Conservation (phyloP, 2,329 filamentous ascomycete genomes). For the Calonectria pseudoreteaudii region DNA sequence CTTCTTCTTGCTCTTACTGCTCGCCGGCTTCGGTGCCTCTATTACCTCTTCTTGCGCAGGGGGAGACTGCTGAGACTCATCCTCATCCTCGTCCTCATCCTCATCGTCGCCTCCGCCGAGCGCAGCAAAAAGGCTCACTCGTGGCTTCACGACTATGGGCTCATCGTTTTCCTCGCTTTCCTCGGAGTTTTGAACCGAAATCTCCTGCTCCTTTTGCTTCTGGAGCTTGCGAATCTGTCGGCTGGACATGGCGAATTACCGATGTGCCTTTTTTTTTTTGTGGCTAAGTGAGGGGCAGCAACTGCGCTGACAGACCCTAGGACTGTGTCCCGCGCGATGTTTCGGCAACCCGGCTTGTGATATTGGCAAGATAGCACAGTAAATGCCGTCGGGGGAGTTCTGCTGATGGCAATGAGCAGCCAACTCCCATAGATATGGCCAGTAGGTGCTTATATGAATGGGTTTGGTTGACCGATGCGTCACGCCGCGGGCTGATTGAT, state of each 20-base stretch:
- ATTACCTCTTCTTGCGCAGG: conserved; percentile 31
- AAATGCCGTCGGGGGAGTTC: neutral
- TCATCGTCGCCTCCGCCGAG: conserved; percentile 58
- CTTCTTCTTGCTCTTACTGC: conserved; percentile 46
- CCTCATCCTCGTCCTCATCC: conserved; percentile 48
- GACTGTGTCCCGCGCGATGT: neutral
- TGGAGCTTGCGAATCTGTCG: conserved; percentile 65
- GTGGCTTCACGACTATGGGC: conserved; percentile 51
- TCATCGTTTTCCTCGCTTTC: conserved; percentile 47
- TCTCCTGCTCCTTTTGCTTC: conserved; percentile 53
- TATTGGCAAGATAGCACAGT: neutral
- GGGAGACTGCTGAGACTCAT: conserved; percentile 26
- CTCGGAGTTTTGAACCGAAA: conserved; percentile 31
- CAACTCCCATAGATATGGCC: neutral
- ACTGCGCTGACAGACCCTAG: neutral
- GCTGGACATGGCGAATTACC: conserved; percentile 58
- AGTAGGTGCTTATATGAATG: neutral
- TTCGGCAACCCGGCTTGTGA: neutral
- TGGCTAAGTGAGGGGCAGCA: conserved; percentile 26
- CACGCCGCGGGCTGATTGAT: conserved; percentile 34
- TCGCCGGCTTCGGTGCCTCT: conserved; percentile 32
- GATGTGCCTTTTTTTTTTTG: conserved; percentile 11
- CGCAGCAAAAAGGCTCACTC: conserved; percentile 64
- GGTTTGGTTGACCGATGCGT: conserved; percentile 30
- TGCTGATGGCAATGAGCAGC: neutral